phyloP scores from a whole-genome alignment of 1,284 basidiomycete genomes.

The Melampsora occidentalis region DNA sequence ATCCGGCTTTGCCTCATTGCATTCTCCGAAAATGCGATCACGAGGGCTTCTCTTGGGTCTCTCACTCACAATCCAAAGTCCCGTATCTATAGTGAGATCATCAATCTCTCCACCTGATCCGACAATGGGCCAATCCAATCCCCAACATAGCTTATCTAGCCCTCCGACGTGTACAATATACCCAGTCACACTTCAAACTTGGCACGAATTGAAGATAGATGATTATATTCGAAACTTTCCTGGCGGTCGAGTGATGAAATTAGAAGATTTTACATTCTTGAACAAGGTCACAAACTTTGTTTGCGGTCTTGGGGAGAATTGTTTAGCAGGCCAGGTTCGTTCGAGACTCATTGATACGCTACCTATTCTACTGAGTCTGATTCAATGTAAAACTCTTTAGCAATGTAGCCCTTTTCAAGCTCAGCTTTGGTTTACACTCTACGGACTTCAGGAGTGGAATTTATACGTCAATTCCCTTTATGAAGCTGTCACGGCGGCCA shows the following conservation, averaged over 20 bases:
- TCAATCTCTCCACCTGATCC: no score
- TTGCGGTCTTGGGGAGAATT: conserved; percentile 34
- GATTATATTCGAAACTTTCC: conserved; percentile 18
- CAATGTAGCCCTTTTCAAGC: conserved; percentile 37
- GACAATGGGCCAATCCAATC: no score
- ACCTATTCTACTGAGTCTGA: not conserved
- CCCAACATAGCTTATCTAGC: not conserved
- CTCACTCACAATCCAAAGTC: no score
- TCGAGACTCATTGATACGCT: not conserved
- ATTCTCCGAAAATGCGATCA: no score
- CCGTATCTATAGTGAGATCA: no score
- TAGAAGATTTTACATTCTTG: conserved; percentile 23
- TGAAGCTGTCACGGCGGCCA: conserved; percentile 15
- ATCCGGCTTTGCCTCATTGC: no score
- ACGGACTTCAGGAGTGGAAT: conserved; percentile 36
- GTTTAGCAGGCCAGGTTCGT: conserved; percentile 34
- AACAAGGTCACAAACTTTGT: conserved; percentile 22
- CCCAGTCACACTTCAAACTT: conserved; percentile 16
- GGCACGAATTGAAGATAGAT: conserved; percentile 27
- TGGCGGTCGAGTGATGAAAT: conserved; percentile 2
- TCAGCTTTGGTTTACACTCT: conserved; percentile 26
- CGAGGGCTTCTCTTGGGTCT: no score
- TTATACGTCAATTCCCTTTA: conserved; percentile 35
- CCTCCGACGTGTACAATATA: conserved; percentile 15
- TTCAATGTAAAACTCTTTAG: not conserved